These are phyloP conservation scores for Anacardium occidentale DNA, from an alignment of 345 rosid genomes.

Conservation along the genomic window DNA sequence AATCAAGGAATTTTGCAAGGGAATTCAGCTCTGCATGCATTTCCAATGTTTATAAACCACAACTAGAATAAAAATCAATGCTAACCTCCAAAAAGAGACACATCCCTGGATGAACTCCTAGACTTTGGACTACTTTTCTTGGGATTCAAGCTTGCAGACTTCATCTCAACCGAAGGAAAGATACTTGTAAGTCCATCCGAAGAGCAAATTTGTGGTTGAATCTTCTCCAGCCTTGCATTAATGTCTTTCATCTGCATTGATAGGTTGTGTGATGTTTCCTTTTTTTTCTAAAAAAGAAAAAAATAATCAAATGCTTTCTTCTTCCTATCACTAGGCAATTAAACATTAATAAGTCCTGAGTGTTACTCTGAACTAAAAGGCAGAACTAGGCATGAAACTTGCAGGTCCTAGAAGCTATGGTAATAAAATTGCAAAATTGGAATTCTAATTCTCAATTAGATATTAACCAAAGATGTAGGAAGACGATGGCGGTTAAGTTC, in stretches of 20 bases:
- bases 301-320: neutral
- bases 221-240: conserved; percentile 90
- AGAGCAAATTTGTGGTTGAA: conserved; percentile 72
- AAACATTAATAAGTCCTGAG: neutral
- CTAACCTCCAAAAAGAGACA: conserved; percentile 89
- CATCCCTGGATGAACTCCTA: conserved; percentile 71
- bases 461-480: conserved; percentile 75
- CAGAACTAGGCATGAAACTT: neutral
- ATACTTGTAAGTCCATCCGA: conserved; percentile 53
- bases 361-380: conserved; percentile 4
- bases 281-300: neutral
- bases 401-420: neutral
- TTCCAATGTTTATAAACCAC: neutral
- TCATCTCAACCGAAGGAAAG: conserved; percentile 58
- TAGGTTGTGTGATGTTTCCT: neutral
- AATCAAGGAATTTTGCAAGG: neutral
- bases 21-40: neutral
- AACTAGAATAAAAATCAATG: neutral
- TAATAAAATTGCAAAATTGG: neutral
- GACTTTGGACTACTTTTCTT: conserved; percentile 91
- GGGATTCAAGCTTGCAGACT: conserved; percentile 52
- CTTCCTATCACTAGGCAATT: neutral
- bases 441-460: conserved; percentile 17
- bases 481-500: conserved; percentile 94
- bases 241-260: conserved; percentile 85